phyloP scores from a whole-genome alignment of 306 rosid genomes.

The Bauhinia variegata region DNA sequence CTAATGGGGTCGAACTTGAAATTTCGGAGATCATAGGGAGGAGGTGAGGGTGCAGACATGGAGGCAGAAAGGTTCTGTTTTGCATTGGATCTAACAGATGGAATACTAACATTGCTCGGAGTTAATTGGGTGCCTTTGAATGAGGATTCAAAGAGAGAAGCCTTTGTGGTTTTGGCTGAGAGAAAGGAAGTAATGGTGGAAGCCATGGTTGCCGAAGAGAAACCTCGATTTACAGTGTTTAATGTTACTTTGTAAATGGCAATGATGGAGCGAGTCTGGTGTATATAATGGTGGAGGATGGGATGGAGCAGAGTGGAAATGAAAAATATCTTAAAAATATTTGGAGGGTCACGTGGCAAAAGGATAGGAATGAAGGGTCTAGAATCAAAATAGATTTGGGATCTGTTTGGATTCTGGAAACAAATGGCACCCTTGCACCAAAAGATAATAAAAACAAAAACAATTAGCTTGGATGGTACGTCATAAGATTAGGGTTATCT shows the following conservation, averaged over 20 bases:
- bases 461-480: too few species aligned
- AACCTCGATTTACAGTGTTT: background rate
- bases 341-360: too few species aligned
- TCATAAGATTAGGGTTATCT: too few species aligned
- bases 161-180: slow-evolving; percentile 41
- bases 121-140: slow-evolving; percentile 43
- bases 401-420: too few species aligned
- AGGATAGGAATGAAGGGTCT: too few species aligned
- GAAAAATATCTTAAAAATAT: background rate
- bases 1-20: slow-evolving; percentile 48
- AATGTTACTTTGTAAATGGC: background rate
- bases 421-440: slow-evolving; percentile 37
- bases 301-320: background rate
- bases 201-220: slow-evolving; percentile 52
- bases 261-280: background rate
- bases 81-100: slow-evolving; percentile 15
- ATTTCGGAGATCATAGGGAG: slow-evolving; percentile 29
- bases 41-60: slow-evolving; percentile 42
- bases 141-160: slow-evolving; percentile 44
- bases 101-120: slow-evolving; percentile 34
- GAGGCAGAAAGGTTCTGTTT: slow-evolving; percentile 36
- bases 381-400: too few species aligned
- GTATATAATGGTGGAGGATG: slow-evolving; percentile 2
- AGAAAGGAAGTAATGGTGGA: slow-evolving; percentile 50
- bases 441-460: background rate